phyloP scores from a whole-genome alignment of 495 filamentous ascomycete genomes.

The Aspergillus cavernicola region DNA sequence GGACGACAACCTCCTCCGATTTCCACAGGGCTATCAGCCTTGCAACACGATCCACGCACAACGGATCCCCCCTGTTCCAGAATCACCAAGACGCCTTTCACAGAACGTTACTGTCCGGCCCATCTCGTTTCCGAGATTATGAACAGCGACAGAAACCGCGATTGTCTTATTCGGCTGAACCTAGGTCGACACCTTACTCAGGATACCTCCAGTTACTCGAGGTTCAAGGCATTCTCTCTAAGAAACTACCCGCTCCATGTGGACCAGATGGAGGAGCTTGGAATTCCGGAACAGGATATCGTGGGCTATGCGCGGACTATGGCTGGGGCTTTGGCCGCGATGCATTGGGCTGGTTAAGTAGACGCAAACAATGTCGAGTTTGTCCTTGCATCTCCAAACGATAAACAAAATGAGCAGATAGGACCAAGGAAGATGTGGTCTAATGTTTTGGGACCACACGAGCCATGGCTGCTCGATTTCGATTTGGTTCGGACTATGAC shows the following conservation, averaged over 20 bases:
- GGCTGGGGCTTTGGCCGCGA: constrained; percentile 42
- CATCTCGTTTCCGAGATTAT: constrained; percentile 21
- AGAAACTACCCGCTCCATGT: constrained; percentile 48
- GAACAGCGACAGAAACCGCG: constrained; percentile 28
- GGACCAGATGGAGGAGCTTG: constrained; percentile 44
- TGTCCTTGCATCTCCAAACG: constrained; percentile 31
- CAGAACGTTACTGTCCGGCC: constrained; percentile 31
- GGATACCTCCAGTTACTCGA: not conserved
- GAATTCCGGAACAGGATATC: constrained; percentile 18
- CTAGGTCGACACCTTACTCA: constrained; percentile 33
- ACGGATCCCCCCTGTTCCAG: constrained; percentile 37
- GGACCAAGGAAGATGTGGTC: not conserved
- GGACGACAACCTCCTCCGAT: constrained; percentile 21
- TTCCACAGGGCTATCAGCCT: constrained; percentile 26
- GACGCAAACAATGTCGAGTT: constrained; percentile 52
- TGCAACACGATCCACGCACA: constrained; percentile 39
- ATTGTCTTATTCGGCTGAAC: constrained; percentile 46
- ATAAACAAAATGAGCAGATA: not conserved
- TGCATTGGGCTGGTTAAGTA: constrained; percentile 41
- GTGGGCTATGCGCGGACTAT: constrained; percentile 29
- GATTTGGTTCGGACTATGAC: constrained; percentile 33
- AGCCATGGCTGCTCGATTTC: constrained; percentile 47
- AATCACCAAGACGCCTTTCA: constrained; percentile 24
- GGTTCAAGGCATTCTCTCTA: constrained; percentile 30
- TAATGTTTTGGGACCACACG: constrained; percentile 16